Evolutionary conservation across 2,329 filamentous ascomycete genomes (phyloP).

Genomic region (Metarhizium humberi): DNA sequence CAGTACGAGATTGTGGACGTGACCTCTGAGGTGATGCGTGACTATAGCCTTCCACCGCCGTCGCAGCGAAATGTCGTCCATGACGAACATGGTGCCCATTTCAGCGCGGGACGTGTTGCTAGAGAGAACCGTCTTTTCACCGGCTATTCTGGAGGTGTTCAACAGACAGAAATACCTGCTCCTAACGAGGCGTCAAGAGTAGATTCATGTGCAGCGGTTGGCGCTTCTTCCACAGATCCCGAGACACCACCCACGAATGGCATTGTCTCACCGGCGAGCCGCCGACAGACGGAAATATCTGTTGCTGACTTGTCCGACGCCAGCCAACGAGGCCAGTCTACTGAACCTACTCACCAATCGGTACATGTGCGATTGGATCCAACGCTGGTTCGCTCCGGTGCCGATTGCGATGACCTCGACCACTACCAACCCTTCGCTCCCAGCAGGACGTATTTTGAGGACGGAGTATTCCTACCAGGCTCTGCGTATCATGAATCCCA

Average conservation of each 20-base stretch:
- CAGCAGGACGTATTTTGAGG: conserved; percentile 15
- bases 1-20: conserved; percentile 28
- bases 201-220: not conserved
- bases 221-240: not conserved
- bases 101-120: not conserved
- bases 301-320: conserved; percentile 26
- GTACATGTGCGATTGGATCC: not conserved
- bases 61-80: not conserved
- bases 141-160: not conserved
- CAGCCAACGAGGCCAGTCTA: conserved; percentile 19
- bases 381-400: conserved; percentile 2
- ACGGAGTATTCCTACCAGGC: conserved; percentile 36
- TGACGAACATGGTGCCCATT: not conserved
- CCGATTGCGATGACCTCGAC: conserved; percentile 13
- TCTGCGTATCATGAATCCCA: conserved; percentile 37
- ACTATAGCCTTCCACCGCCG: conserved; percentile 17
- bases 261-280: conserved; percentile 12
- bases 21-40: conserved; percentile 26
- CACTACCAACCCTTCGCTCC: conserved; percentile 21
- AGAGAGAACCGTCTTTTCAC: not conserved
- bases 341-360: not conserved
- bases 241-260: conserved; percentile 4
- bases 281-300: conserved; percentile 23
- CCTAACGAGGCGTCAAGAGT: not conserved
- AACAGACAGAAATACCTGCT: not conserved